Base-by-base conservation (phyloP, 768 basidiomycete species). In the Suillus paluster region DNA sequence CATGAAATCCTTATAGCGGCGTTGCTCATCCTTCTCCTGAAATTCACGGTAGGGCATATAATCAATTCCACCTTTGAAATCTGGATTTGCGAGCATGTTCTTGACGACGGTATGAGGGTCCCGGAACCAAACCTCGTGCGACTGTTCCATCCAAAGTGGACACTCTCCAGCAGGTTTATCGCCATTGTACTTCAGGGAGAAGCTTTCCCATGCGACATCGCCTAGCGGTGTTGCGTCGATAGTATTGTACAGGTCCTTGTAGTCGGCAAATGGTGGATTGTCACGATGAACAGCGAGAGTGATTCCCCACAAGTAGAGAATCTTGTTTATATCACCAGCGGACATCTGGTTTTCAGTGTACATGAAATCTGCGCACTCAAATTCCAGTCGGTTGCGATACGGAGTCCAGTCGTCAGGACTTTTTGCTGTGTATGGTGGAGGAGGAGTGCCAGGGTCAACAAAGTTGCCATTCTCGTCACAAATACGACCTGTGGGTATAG, bases 121-220 rank as follows among this genome's bases (percentile, higher is more conserved):
- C 12, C 68, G 63, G 57, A 66, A 75, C 69, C 71, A 74, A 75
- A 7, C n/a, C n/a, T n/a, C n/a, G n/a, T n/a, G n/a, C n/a, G n/a
- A n/a, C n/a, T n/a, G 57, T 58, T 11, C 63, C 67, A 72, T 76
- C 75, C 74, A 76, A 12, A 65, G 57, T 8, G 71, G n/a, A n/a
- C 66, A 3, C 59, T 30, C 30, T n/a, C 30, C 30, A 30, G 4
- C 6, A 3, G 30, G 6, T 3, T 30, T 56, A 27, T 66, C 54
- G 10, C 46, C 48, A 23, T 48, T 48, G 57, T 70, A 73, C 14
- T 42, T 14, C 1, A 64, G 52, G 0, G 56, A 54, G 38, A 75
- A 70, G 14, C 62, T 66, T 39, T 76, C 38, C 76, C 75, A 77
- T 0, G 65, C 61, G 2, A 69, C 56, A 44, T 72, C 71, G 6